Conservation (phyloP, 495 filamentous ascomycete genomes). For the Aspergillus ellipticus region DNA sequence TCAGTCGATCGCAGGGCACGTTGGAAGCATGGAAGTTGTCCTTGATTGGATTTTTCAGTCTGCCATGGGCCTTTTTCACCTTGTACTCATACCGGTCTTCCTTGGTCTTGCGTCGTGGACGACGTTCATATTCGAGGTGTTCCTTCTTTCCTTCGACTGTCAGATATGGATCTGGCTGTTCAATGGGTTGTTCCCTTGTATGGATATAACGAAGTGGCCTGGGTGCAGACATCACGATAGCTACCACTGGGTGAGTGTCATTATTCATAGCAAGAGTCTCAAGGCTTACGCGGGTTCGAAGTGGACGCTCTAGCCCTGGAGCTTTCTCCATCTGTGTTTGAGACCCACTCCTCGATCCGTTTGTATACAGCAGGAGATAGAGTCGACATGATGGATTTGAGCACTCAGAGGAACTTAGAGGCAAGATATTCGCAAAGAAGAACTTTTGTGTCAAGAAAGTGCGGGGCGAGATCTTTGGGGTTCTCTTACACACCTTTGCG, state of each 20-base stretch:
- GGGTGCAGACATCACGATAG: too few relatives aligned
- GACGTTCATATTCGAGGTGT: constrained; percentile 48
- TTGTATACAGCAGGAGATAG: neutral
- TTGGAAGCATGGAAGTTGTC: constrained; percentile 62
- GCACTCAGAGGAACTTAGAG: neutral
- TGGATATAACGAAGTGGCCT: too few relatives aligned
- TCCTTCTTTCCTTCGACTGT: neutral
- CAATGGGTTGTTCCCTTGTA: neutral
- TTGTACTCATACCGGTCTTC: constrained; percentile 52
- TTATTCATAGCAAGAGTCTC: too few relatives aligned
- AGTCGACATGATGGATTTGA: neutral
- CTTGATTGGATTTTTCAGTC: constrained; percentile 49
- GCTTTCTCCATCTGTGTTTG: neutral
- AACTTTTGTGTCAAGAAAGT: too few relatives aligned
- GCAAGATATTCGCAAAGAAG: too few relatives aligned
- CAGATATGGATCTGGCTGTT: neutral
- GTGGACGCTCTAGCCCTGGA: neutral
- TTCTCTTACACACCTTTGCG: neutral
- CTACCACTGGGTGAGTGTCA: too few relatives aligned
- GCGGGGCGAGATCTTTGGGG: neutral
- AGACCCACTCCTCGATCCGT: neutral
- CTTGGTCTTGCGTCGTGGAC: constrained; percentile 58
- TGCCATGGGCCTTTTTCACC: constrained; percentile 9
- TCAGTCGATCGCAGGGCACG: constrained; percentile 59
- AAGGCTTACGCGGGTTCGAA: neutral